Conservation (phyloP, 805 yeast species). For the Wickerhamiella australiensis region DNA sequence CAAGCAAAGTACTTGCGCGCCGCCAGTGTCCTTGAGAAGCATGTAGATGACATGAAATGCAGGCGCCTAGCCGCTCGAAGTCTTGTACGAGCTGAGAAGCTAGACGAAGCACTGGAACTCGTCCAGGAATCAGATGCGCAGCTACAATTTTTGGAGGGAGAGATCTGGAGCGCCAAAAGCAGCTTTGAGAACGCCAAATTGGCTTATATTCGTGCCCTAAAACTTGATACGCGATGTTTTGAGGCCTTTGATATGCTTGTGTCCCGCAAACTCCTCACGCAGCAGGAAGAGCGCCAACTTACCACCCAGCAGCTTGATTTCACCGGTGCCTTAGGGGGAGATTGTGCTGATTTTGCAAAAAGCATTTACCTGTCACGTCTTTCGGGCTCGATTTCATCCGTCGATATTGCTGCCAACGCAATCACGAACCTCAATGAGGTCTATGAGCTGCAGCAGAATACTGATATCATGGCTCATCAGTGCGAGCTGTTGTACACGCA, state of each 20-base stretch:
- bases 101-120: conserved; percentile 82
- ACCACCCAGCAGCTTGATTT: conserved; percentile 46
- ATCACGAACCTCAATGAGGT: conserved; percentile 56
- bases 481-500: conserved; percentile 63
- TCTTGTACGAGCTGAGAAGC: conserved; percentile 32
- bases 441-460: conserved; percentile 49
- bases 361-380: conserved; percentile 63
- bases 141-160: conserved; percentile 73
- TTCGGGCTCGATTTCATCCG: conserved; percentile 38
- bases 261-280: conserved; percentile 60
- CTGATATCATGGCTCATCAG: conserved; percentile 53
- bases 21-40: conserved; percentile 50
- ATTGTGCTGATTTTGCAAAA: conserved; percentile 68
- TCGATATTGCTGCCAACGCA: conserved; percentile 51
- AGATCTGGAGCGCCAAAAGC: conserved; percentile 68
- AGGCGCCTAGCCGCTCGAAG: conserved; percentile 70
- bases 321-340: conserved; percentile 43
- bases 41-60: conserved; percentile 50
- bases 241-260: conserved; percentile 82
- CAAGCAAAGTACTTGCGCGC: conserved; percentile 72
- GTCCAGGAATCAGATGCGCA: conserved; percentile 69
- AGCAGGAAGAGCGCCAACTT: conserved; percentile 44
- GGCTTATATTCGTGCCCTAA: conserved; percentile 72
- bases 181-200: conserved; percentile 78
- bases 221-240: conserved; percentile 80